Conservation (phyloP, 345 rosid species). For the Carallia pectinifolia region DNA sequence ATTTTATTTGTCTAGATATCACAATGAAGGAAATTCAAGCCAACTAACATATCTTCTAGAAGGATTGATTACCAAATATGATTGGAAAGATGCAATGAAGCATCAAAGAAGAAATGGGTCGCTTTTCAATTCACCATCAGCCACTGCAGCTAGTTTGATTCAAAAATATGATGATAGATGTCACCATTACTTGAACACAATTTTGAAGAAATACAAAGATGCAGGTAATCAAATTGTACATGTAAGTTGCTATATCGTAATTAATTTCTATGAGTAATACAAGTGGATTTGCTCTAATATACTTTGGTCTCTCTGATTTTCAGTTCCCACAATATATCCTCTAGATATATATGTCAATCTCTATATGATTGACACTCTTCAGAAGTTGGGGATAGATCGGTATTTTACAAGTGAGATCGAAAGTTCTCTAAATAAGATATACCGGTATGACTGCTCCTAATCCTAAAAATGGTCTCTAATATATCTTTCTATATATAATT, state of each 20-base stretch:
- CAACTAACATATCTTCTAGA: constrained; percentile 11
- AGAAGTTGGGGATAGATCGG: constrained; percentile 12
- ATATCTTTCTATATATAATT: no score
- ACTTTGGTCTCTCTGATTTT: not conserved
- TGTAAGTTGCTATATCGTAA: not conserved
- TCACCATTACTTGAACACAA: constrained; percentile 8
- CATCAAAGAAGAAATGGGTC: constrained; percentile 15
- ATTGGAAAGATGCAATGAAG: constrained; percentile 18
- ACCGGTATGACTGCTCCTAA: constrained; percentile 1
- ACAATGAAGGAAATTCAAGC: not conserved
- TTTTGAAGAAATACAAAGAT: not conserved
- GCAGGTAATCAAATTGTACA: not conserved
- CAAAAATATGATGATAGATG: constrained; percentile 10
- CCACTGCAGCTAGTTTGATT: constrained; percentile 17
- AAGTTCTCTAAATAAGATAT: not conserved
- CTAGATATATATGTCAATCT: constrained; percentile 3
- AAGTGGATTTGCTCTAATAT: not conserved
- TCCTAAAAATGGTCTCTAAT: no score
- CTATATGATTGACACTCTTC: constrained; percentile 10
- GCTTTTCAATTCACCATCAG: constrained; percentile 13
- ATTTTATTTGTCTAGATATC: not conserved
- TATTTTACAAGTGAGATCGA: not conserved
- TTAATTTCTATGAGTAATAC: not conserved
- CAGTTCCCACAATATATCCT: constrained; percentile 19
- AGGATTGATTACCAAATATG: not conserved